Evolutionary conservation across 768 basidiomycete species (phyloP).

Genomic region (Porphyrellus cyaneotinctus): DNA sequence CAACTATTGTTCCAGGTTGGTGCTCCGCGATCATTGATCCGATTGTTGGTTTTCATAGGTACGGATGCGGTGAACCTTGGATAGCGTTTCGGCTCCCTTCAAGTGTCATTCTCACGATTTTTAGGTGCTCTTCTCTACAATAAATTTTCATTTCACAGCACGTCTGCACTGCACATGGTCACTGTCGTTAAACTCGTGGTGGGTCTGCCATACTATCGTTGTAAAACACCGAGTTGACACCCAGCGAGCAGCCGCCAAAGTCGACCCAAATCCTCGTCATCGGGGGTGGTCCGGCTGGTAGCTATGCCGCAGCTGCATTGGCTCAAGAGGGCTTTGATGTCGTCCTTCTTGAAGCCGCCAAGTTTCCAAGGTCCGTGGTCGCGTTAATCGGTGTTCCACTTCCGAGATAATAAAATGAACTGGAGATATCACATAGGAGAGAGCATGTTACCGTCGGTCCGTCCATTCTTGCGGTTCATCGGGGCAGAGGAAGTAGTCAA

Average conservation of each 20-base stretch:
- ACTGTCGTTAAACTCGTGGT: not conserved
- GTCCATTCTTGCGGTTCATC: conserved; percentile 7
- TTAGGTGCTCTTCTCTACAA: too few species aligned
- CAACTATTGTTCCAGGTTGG: too few species aligned
- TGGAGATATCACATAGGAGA: conserved; percentile 16
- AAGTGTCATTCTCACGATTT: too few species aligned
- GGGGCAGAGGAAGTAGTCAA: conserved; percentile 6
- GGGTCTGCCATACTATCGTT: not conserved
- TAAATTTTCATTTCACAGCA: too few species aligned
- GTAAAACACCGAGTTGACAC: not conserved
- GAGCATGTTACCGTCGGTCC: conserved; percentile 8
- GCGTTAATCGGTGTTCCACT: too few species aligned
- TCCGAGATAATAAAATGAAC: too few species aligned
- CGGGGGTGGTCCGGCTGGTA: conserved; percentile 14
- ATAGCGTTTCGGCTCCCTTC: too few species aligned
- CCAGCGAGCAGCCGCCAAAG: not conserved
- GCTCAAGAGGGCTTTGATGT: conserved; percentile 13
- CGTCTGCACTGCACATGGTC: not conserved
- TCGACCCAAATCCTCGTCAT: conserved; percentile 8
- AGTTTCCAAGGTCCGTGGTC: conserved; percentile 7
- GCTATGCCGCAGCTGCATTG: conserved; percentile 9
- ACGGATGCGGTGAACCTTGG: too few species aligned
- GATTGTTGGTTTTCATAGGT: too few species aligned
- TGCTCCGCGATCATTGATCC: too few species aligned
- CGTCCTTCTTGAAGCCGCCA: conserved; percentile 8